Conservation (phyloP, 805 yeast species). For the Metschnikowia bowlesiae region DNA sequence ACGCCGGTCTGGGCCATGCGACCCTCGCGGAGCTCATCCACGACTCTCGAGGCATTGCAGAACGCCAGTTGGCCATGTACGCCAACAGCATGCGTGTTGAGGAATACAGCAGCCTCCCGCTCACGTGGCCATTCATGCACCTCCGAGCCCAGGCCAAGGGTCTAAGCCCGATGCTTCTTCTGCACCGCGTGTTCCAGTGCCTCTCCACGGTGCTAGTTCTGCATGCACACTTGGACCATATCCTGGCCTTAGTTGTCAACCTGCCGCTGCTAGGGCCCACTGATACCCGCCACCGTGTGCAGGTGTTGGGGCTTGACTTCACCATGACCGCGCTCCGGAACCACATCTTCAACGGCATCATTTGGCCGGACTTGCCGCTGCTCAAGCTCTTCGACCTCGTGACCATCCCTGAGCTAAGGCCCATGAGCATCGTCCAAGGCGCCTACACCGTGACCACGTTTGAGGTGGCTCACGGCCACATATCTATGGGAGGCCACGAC, state of each 20-base stretch:
- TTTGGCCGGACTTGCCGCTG: constrained; percentile 73
- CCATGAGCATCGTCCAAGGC: constrained; percentile 15
- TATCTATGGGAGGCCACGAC: constrained; percentile 5
- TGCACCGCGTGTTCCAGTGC: constrained; percentile 22
- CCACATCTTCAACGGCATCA: constrained; percentile 63
- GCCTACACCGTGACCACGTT: constrained; percentile 26
- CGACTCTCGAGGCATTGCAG: constrained; percentile 15
- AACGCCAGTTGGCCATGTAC: constrained; percentile 24
- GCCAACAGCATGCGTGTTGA: constrained; percentile 24
- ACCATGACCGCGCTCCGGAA: constrained; percentile 50
- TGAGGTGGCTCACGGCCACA: constrained; percentile 32
- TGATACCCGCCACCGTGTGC: not conserved
- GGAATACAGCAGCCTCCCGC: constrained; percentile 23
- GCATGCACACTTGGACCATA: constrained; percentile 84
- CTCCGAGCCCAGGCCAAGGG: constrained; percentile 1
- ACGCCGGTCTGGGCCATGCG: constrained; percentile 74
- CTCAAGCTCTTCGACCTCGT: constrained; percentile 23
- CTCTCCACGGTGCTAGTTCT: constrained; percentile 47
- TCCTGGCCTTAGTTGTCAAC: constrained; percentile 63
- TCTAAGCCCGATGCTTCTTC: constrained; percentile 5
- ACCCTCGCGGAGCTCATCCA: constrained; percentile 43
- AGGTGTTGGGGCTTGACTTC: constrained; percentile 43
- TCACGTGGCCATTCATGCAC: constrained; percentile 24
- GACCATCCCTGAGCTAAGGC: constrained; percentile 11
- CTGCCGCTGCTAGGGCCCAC: constrained; percentile 48